These are phyloP conservation scores for Draba incana DNA, from an alignment of 345 rosid species.

Conservation along the genomic window DNA sequence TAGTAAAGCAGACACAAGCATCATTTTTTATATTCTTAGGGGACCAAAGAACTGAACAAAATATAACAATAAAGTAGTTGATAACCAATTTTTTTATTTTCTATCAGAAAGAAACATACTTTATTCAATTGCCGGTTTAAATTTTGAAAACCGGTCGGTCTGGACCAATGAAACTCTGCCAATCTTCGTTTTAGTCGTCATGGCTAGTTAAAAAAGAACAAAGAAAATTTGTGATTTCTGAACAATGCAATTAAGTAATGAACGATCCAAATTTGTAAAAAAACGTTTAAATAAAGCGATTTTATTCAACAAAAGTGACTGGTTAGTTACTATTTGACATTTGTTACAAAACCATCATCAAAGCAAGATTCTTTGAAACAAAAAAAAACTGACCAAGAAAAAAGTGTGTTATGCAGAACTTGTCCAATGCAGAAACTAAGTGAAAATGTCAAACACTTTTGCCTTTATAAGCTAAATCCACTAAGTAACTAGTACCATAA, in stretches of 20 bases:
- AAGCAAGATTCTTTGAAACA: background rate
- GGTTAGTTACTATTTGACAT: background rate
- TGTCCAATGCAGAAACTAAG: slow-evolving; percentile 5
- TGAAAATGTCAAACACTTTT: slow-evolving; percentile 4
- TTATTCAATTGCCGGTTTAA: background rate
- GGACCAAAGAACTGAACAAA: no score
- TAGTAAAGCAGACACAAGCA: no score
- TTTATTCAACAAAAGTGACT: background rate
- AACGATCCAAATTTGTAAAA: no score
- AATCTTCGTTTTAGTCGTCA: no score
- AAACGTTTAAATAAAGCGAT: slow-evolving; percentile 3
- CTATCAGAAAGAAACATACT: background rate
- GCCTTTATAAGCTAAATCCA: background rate
- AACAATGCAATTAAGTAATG: no score
- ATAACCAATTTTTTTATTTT: background rate
- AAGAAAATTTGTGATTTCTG: no score
- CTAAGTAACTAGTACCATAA: background rate
- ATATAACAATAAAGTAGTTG: no score
- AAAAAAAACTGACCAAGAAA: background rate
- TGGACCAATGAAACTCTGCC: no score
- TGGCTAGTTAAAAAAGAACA: no score
- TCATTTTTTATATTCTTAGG: no score
- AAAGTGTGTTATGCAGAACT: background rate
- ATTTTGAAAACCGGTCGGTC: no score
- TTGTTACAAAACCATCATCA: background rate